Percentiles rank a stretch among this genome's conserved stretches.
Evolutionary conservation across 2,329 filamentous ascomycete genomes (phyloP).

Genomic region (Phaeosphaeriaceae sp.): DNA sequence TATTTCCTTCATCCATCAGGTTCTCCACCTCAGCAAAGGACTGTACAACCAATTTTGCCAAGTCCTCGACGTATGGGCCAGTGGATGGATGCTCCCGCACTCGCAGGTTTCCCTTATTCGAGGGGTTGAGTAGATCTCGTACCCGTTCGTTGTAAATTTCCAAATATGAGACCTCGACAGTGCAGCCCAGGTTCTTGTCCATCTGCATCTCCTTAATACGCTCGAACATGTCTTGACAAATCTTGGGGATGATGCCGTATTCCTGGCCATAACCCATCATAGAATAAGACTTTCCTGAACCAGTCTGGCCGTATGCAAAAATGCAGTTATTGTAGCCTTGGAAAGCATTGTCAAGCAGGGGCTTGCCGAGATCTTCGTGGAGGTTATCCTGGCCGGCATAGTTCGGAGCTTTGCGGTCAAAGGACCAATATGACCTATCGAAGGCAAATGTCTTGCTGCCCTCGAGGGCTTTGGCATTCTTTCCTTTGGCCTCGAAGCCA

Average conservation of each 20-base stretch:
- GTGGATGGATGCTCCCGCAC: conserved; percentile 98
- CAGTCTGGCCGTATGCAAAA: conserved; percentile 97
- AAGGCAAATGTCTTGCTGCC: conserved; percentile 90
- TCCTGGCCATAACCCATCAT: conserved; percentile 99
- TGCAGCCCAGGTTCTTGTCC: conserved; percentile 82
- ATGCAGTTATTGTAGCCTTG: conserved; percentile 99
- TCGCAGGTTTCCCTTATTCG: conserved; percentile 94
- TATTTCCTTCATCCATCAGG: conserved; percentile 99
- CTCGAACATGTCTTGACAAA: conserved; percentile 97
- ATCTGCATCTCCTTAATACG: conserved; percentile 74
- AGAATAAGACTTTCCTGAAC: conserved; percentile 97
- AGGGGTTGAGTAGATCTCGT: conserved; percentile 90
- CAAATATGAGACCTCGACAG: conserved; percentile 96
- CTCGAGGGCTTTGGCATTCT: conserved; percentile 69
- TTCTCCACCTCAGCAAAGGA: conserved; percentile 96
- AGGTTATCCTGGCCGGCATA: conserved; percentile 92
- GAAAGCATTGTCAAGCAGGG: conserved; percentile 96
- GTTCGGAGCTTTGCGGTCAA: conserved; percentile 77
- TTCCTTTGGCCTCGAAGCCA: conserved; percentile 63
- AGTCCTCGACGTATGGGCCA: conserved; percentile 95
- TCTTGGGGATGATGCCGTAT: conserved; percentile 92
- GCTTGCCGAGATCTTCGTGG: conserved; percentile 85
- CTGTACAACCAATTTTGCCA: conserved; percentile 91
- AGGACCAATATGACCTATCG: conserved; percentile 98
- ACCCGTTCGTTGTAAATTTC: conserved; percentile 99